These are phyloP conservation scores for Aureobasidium namibiae DNA, from an alignment of 2,329 filamentous ascomycete genomes.

Conservation along the genomic window DNA sequence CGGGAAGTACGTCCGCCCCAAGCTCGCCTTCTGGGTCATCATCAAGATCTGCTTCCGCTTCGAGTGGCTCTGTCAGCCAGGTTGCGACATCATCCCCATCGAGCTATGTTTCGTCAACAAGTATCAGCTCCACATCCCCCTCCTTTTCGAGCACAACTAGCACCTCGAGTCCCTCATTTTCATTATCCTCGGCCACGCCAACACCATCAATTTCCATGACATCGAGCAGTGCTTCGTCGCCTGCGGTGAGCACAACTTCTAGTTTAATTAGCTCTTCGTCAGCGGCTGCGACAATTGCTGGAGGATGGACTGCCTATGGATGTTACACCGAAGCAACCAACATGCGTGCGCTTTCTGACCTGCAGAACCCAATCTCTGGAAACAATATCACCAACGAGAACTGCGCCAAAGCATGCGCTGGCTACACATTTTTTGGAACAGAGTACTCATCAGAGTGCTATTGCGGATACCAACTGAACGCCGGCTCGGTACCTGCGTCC, in stretches of 20 bases:
- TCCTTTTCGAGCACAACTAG: no score
- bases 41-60: no score
- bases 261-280: neutral
- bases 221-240: neutral
- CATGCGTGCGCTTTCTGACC: slow-evolving; percentile 21
- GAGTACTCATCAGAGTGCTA: neutral
- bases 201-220: neutral
- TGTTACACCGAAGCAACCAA: slow-evolving; percentile 29
- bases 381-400: slow-evolving; percentile 30
- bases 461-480: neutral
- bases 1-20: no score
- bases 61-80: no score
- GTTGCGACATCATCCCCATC: neutral
- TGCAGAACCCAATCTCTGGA: slow-evolving; percentile 17
- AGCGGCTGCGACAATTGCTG: neutral
- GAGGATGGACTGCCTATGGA: slow-evolving; percentile 17
- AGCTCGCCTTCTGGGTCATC: no score
- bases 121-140: no score
- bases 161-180: neutral
- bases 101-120: neutral
- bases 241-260: neutral
- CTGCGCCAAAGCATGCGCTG: slow-evolving; percentile 27
- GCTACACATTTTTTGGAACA: slow-evolving; percentile 24
- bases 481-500: neutral
- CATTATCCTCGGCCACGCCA: neutral